phyloP scores from a whole-genome alignment of 2,329 filamentous ascomycete species.

The Cercospora sojina region DNA sequence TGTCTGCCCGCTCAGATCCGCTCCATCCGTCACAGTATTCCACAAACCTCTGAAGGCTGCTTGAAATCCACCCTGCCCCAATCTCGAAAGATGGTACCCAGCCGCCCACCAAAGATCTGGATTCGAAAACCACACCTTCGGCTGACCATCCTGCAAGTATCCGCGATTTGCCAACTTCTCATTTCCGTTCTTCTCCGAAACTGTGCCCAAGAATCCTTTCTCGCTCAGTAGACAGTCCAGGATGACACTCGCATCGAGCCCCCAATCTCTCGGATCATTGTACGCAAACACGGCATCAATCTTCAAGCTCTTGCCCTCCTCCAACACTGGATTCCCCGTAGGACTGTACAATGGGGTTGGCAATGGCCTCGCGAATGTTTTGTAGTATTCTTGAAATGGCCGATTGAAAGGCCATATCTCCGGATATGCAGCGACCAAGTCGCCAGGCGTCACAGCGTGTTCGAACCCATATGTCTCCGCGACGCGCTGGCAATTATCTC shows the following conservation, averaged over 20 bases:
- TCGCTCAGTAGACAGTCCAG: conserved; percentile 78
- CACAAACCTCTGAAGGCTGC: conserved; percentile 79
- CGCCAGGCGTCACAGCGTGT: conserved; percentile 79
- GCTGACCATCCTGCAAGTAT: conserved; percentile 81
- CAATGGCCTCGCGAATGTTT: conserved; percentile 56
- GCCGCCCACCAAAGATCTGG: conserved; percentile 88
- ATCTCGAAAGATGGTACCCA: conserved; percentile 75
- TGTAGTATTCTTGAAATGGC: conserved; percentile 63
- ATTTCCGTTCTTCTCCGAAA: conserved; percentile 70
- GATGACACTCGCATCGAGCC: conserved; percentile 81
- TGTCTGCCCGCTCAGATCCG: conserved; percentile 44
- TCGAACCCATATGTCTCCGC: conserved; percentile 58
- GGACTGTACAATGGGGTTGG: conserved; percentile 48
- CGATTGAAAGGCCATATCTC: conserved; percentile 81
- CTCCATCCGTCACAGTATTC: conserved; percentile 65
- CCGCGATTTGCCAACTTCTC: conserved; percentile 65
- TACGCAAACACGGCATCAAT: conserved; percentile 91
- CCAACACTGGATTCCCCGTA: conserved; percentile 33
- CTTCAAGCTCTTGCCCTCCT: conserved; percentile 52
- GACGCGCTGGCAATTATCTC: conserved; percentile 64
- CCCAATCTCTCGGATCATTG: conserved; percentile 96
- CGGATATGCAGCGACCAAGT: conserved; percentile 73
- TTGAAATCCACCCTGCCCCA: conserved; percentile 90
- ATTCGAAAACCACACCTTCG: conserved; percentile 82
- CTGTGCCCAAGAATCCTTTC: conserved; percentile 76